Base-by-base conservation (phyloP, 192 early-diverging fungal genomes). In the Coemansia sp. region DNA sequence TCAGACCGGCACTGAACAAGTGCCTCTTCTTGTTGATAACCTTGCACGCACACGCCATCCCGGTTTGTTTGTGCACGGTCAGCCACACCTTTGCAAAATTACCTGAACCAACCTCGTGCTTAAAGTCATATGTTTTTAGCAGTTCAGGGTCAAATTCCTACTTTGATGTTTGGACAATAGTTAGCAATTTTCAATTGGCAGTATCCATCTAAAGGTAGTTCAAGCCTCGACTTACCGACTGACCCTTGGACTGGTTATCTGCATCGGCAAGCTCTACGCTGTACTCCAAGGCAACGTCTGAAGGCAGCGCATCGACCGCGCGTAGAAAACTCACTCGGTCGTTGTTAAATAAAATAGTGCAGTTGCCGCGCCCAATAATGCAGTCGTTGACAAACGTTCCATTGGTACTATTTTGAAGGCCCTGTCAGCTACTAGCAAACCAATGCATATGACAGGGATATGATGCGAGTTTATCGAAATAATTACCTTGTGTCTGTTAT, bases 41-140 rank as follows among this genome's bases (percentile, higher is more conserved):
- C 48, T 82, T 82, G 65, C 81, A 82, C 6, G 81, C 81, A 46
- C 66, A 82, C 5, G 64, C 63, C 11, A 40, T 21, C 17, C 75
- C 81, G 5, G 69, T 72, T 34, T 68, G 66, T 61, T 82, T 82
- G 60, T 78, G 71, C 31, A 82, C 72, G 24, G 72, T 63, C 26
- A 78, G 54, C 71, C 71, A 74, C 40, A 82, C 81, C 47, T 72
- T 77, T 51, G 81, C 75, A 75, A 82, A 82, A 61, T 78, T 78
- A 2, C 81, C 81, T 4, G 73, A 52, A 10, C 80, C 80, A 11
- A 82, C 60, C 21, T 70, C 71, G 56, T 59, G 70, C 64, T 82
- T 82, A 31, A 82, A 67, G 38, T 82, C 81, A 36, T 78, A 82
- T 11, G 50, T 38, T n/a, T 64, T 63, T 49, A 73, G 56, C 24